Conservation (phyloP, 192 early-diverging fungal genomes). For the Coemansia sp. region DNA sequence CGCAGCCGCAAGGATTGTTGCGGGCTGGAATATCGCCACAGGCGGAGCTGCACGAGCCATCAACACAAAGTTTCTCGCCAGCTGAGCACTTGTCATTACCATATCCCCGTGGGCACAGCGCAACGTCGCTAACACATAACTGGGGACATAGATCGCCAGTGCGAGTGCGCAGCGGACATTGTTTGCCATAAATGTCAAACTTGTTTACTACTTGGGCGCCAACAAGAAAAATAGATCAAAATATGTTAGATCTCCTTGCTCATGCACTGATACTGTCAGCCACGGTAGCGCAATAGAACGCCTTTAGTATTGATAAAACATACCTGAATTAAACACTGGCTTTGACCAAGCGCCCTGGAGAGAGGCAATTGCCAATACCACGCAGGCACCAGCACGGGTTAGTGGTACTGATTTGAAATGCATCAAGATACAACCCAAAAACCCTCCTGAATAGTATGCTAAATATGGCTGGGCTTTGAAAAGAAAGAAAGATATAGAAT, state of each 20-base stretch:
- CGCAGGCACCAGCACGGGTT: too few species aligned
- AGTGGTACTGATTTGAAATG: too few species aligned
- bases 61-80: conserved; percentile 49
- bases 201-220: conserved; percentile 44
- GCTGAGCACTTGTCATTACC: conserved; percentile 33
- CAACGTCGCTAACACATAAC: conserved; percentile 51
- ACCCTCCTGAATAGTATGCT: too few species aligned
- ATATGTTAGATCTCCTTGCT: too few species aligned
- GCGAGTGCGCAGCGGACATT: conserved; percentile 48
- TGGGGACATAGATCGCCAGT: conserved; percentile 43
- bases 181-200: conserved; percentile 37
- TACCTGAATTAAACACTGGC: conserved; percentile 8
- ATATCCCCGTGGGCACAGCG: conserved; percentile 30
- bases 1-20: conserved; percentile 48
- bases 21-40: conserved; percentile 35
- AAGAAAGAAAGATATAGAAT: too few species aligned
- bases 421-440: too few species aligned
- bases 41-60: conserved; percentile 45
- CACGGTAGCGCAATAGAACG: not conserved
- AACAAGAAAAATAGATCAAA: not conserved
- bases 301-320: too few species aligned
- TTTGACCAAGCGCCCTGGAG: conserved; percentile 5
- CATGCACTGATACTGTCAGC: not conserved
- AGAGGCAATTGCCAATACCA: not conserved
- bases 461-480: too few species aligned